Base-by-base conservation (phyloP, 257 asterid species). In the Eustoma russellianum region DNA sequence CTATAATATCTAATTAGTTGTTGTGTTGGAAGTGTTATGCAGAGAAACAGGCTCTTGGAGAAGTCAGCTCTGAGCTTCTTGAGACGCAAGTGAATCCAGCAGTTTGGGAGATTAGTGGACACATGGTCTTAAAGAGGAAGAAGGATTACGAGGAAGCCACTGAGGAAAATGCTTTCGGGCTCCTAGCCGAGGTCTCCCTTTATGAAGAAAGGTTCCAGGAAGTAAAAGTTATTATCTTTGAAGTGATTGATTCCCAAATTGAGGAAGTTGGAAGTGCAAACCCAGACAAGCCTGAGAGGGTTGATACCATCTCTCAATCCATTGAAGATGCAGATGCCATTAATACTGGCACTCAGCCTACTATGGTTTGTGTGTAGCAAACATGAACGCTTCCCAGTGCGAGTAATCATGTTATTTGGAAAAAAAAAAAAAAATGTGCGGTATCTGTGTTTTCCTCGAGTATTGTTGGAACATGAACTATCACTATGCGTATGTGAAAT, bases 81-180 rank as follows among this genome's bases (percentile, higher is more conserved):
- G 94, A 91, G 58, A 91, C 98, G 17, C 98, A 91, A 76, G 98
- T 91, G 9, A 91, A 91, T 67, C 98, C 98, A 2, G 96, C 95
- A 0, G 98, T 91, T 11, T 87, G 98, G 98, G 98, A 91, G 79
- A 87, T 91, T 6, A 91, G 98, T 49, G 98, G 98, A 38, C 98
- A 91, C 56, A 91, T 91, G 93, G 96, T 91, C n/a, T 63, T 91
- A 69, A 91, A 91, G 63, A 76, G 96, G 47, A 91, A 84, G 85
- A 56, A 75, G 66, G 98, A 91, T 52, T 91, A 78, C 18, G 95
- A 87, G 48, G 94, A 59, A 33, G 98, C 98, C 15, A 75, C 90
- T 0, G 94, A 87, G 71, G 90, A 68, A 19, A 87, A 91, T 17
- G 98, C 96, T 12, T 84, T 96, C 93, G 78, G 81, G 75, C 95